Evolutionary conservation across 805 yeast species (phyloP).

Genomic region (Ogataea chonburiensis): DNA sequence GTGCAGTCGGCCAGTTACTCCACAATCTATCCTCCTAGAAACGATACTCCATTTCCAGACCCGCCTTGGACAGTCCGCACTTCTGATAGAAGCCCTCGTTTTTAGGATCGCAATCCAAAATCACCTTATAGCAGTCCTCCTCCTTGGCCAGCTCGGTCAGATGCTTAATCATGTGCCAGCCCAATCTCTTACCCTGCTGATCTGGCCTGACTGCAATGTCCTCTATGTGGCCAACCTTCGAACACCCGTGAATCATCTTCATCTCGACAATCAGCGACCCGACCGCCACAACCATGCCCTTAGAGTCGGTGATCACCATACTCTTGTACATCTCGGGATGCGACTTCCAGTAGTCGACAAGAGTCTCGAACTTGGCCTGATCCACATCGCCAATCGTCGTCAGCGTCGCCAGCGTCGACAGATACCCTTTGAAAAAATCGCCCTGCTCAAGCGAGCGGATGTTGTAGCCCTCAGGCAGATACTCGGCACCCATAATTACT

Average conservation of each 20-base stretch:
- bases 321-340: conserved; percentile 59
- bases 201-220: conserved; percentile 77
- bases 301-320: conserved; percentile 58
- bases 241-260: conserved; percentile 81
- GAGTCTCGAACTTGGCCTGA: conserved; percentile 44
- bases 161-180: conserved; percentile 60
- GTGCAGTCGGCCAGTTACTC: conserved; percentile 18
- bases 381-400: conserved; percentile 82
- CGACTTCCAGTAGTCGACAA: conserved; percentile 58
- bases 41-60: conserved; percentile 66
- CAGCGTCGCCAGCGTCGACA: conserved; percentile 61
- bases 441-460: conserved; percentile 53
- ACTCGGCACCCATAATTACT: conserved; percentile 3
- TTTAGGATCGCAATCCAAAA: conserved; percentile 82
- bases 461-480: conserved; percentile 63
- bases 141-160: conserved; percentile 58
- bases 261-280: conserved; percentile 80
- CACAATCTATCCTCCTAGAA: conserved; percentile 27
- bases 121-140: conserved; percentile 80
- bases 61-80: conserved; percentile 71
- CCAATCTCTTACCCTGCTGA: conserved; percentile 85
- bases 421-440: conserved; percentile 64
- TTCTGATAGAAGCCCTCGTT: conserved; percentile 85
- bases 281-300: conserved; percentile 67
- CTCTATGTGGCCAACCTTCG: conserved; percentile 89